Evolutionary conservation across 805 yeast species (phyloP).

Genomic region (Candida suzukii): DNA sequence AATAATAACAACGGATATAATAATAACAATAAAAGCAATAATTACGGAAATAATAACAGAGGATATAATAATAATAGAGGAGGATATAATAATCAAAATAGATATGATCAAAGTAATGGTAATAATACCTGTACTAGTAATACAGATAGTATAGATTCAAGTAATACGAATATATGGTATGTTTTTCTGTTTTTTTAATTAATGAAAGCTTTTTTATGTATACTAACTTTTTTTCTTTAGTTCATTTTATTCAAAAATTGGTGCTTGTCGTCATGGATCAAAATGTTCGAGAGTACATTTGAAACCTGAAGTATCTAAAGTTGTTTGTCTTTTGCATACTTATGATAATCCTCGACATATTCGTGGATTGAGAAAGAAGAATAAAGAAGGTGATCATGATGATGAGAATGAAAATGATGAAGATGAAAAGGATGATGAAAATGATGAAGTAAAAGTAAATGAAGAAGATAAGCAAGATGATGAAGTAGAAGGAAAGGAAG

Average conservation of each 20-base stretch:
- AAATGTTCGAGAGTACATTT: conserved; percentile 72
- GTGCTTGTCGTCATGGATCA: conserved; percentile 91
- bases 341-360: conserved; percentile 51
- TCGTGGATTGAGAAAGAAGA: conserved; percentile 27
- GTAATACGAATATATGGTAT: not conserved
- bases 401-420: not conserved
- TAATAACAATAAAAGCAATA: not conserved
- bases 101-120: not conserved
- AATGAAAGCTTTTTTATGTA: too few species aligned
- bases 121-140: not conserved
- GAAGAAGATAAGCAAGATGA: conserved; percentile 1
- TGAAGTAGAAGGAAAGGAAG: not conserved
- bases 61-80: not conserved
- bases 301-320: conserved; percentile 57
- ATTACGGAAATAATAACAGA: too few species aligned
- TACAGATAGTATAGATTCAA: not conserved
- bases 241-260: conserved; percentile 67
- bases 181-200: not conserved
- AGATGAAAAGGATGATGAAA: not conserved
- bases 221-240: conserved; percentile 3
- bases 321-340: conserved; percentile 48
- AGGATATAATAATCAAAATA: not conserved
- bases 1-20: not conserved
- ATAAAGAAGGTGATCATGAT: conserved; percentile 1
- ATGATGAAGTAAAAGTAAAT: not conserved